Conservation (phyloP, 192 early-diverging fungal species). For the Mortierella hygrophila region DNA sequence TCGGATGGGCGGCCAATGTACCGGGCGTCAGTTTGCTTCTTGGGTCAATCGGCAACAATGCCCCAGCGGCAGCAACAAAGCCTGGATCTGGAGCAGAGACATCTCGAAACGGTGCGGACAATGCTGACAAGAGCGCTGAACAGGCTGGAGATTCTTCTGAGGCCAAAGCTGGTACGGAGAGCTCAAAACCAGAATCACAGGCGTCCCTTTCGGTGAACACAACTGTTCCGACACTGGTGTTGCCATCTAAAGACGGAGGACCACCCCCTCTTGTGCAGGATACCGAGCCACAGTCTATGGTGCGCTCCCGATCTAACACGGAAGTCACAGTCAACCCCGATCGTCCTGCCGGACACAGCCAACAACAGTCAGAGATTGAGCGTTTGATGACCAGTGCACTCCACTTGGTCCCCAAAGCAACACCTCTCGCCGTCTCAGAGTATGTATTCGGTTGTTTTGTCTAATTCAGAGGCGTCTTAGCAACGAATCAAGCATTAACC, state of each 20-base stretch:
- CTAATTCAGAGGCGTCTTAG: neutral
- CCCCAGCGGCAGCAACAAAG: slow-evolving; percentile 1
- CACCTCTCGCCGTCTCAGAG: slow-evolving; percentile 29
- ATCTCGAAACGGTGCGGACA: neutral
- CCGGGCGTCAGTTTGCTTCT: slow-evolving; percentile 48
- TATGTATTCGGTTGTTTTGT: neutral
- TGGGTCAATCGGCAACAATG: slow-evolving; percentile 28
- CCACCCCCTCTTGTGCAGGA: neutral
- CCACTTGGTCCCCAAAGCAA: slow-evolving; percentile 44
- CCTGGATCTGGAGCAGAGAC: neutral
- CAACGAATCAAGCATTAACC: neutral
- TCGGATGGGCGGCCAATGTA: slow-evolving; percentile 45
- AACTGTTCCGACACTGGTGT: neutral
- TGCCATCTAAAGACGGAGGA: slow-evolving; percentile 10
- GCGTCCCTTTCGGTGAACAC: neutral
- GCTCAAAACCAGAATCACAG: neutral
- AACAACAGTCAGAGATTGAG: slow-evolving; percentile 48
- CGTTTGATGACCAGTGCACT: slow-evolving; percentile 46
- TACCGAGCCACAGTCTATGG: neutral
- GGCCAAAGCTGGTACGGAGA: neutral
- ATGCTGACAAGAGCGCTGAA: neutral
- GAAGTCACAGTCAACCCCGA: slow-evolving; percentile 10
- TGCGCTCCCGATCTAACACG: neutral
- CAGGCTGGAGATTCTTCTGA: neutral
- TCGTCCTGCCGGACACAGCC: slow-evolving; percentile 17